These are phyloP conservation scores for Aotearoamyces nothofagi DNA, from an alignment of 2,329 filamentous ascomycete genomes.

Conservation along the genomic window DNA sequence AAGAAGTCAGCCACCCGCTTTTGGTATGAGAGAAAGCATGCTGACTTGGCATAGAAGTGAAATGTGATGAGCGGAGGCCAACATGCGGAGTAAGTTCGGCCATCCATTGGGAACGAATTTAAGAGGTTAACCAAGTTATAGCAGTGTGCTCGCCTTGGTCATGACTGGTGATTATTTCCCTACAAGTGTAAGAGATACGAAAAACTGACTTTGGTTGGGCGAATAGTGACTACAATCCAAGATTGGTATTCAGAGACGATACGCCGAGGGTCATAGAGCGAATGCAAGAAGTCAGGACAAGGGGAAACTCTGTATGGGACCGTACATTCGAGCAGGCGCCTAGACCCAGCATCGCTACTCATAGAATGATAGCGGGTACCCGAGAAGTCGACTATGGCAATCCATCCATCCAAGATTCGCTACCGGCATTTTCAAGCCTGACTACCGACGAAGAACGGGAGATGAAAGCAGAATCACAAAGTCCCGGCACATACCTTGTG, in stretches of 20 bases:
- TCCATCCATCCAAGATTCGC: slow-evolving; percentile 24
- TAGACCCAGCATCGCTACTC: slow-evolving; percentile 17
- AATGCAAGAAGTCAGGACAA: slow-evolving; percentile 33
- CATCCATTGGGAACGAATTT: slow-evolving; percentile 1
- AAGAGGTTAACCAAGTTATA: slow-evolving; percentile 11
- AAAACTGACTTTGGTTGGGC: background rate
- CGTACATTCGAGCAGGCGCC: slow-evolving; percentile 24
- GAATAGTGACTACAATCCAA: slow-evolving; percentile 40
- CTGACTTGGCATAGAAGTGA: slow-evolving; percentile 25
- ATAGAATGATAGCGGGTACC: slow-evolving; percentile 13
- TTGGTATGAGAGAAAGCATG: too few relatives aligned
- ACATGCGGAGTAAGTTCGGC: slow-evolving; percentile 31
- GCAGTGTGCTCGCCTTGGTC: slow-evolving; percentile 38
- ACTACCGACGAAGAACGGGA: slow-evolving; percentile 42
- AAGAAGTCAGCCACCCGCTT: too few relatives aligned
- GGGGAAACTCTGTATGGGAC: slow-evolving; percentile 39
- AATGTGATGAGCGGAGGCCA: slow-evolving; percentile 39
- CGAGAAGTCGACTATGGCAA: slow-evolving; percentile 5
- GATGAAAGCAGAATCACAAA: slow-evolving; percentile 32
- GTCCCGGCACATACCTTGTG: slow-evolving; percentile 38
- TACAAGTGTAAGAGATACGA: background rate
- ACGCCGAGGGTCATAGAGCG: slow-evolving; percentile 32
- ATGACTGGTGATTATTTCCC: slow-evolving; percentile 22
- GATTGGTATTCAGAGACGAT: slow-evolving; percentile 37
- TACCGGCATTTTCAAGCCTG: slow-evolving; percentile 36